phyloP scores from a whole-genome alignment of 345 rosid genomes.

The Pistacia vera region DNA sequence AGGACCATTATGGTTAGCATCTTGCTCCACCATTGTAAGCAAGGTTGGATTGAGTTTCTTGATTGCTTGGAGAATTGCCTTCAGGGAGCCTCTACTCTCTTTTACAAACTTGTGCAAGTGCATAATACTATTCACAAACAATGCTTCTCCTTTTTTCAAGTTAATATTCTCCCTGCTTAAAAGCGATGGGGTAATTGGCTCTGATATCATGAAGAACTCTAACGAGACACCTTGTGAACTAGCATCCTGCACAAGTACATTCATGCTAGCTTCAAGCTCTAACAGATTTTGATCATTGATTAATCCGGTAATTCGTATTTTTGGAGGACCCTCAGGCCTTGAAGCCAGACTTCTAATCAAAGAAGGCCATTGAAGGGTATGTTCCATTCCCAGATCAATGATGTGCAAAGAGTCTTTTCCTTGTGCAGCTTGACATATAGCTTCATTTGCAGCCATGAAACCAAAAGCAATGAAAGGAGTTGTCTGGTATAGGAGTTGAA shows the following conservation, averaged over 20 bases:
- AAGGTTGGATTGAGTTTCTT: conserved; percentile 53
- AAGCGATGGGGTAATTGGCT: conserved; percentile 35
- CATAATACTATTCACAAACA: conserved; percentile 55
- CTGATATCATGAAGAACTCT: conserved; percentile 34
- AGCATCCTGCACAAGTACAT: conserved; percentile 41
- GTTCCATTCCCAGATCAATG: conserved; percentile 58
- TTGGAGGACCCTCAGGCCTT: conserved; percentile 53
- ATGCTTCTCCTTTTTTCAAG: conserved; percentile 49
- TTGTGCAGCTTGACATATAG: conserved; percentile 52
- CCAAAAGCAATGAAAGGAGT: conserved; percentile 69
- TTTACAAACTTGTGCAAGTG: conserved; percentile 64
- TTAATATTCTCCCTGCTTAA: conserved; percentile 47
- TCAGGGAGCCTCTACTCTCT: conserved; percentile 65
- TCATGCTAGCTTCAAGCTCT: conserved; percentile 40
- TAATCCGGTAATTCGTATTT: conserved; percentile 49
- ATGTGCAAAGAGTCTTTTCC: conserved; percentile 48
- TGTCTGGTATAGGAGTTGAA: conserved; percentile 55
- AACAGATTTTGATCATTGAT: conserved; percentile 16
- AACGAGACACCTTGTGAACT: conserved; percentile 38
- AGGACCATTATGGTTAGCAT: conserved; percentile 71
- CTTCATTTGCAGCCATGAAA: conserved; percentile 67
- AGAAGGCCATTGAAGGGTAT: conserved; percentile 62
- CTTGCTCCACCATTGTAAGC: conserved; percentile 64
- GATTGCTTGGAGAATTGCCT: conserved; percentile 68
- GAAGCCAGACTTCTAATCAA: conserved; percentile 55